Conservation (phyloP, 768 basidiomycete genomes). For the Pisolithus microcarpus region DNA sequence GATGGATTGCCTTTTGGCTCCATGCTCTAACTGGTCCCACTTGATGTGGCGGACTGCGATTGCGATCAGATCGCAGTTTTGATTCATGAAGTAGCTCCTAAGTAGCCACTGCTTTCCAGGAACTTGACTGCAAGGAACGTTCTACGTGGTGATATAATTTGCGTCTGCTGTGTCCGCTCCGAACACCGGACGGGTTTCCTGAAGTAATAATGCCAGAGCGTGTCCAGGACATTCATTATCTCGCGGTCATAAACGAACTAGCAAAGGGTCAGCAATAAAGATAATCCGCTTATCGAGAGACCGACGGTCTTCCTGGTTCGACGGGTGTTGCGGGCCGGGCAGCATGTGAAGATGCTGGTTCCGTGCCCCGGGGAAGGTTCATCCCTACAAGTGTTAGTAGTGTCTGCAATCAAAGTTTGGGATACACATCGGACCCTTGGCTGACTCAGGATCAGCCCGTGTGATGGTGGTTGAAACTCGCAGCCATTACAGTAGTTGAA, state of each 20-base stretch:
- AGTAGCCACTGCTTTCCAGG: background rate
- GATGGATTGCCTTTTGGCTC: constrained; percentile 2
- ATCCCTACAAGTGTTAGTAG: no score
- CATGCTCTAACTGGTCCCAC: background rate
- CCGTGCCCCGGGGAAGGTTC: background rate
- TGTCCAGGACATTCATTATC: background rate
- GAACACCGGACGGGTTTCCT: no score
- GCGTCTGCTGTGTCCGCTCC: no score
- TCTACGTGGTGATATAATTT: no score
- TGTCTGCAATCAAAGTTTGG: no score
- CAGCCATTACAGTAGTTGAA: no score
- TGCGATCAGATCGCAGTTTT: no score
- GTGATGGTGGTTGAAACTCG: no score
- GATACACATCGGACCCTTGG: no score
- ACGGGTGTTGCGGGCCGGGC: background rate
- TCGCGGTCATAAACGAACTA: no score
- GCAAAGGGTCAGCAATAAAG: background rate
- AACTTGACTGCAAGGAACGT: background rate
- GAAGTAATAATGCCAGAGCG: background rate
- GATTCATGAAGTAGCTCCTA: no score
- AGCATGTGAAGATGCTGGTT: background rate
- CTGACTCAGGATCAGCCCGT: no score
- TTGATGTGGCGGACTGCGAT: background rate
- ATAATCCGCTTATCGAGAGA: background rate
- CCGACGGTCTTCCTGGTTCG: background rate